These are phyloP conservation scores for Aspergillus diversus DNA, from an alignment of 495 filamentous ascomycete genomes.

Conservation along the genomic window DNA sequence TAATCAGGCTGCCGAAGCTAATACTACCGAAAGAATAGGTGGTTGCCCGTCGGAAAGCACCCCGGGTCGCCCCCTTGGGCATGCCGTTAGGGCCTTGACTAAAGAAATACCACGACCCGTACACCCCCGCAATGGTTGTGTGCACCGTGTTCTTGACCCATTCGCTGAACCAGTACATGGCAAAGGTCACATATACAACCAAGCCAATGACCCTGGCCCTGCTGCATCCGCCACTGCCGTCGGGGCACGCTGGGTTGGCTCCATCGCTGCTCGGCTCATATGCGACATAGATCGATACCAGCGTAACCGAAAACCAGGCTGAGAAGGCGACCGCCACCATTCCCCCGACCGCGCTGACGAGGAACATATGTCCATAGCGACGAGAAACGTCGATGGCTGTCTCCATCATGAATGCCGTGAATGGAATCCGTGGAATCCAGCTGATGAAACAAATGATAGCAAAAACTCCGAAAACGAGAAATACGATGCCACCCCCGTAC, in stretches of 20 bases:
- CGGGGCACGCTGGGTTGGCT: conserved; percentile 64
- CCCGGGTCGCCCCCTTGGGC: conserved; percentile 75
- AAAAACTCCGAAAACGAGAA: conserved; percentile 79
- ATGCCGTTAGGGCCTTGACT: conserved; percentile 61
- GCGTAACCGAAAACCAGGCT: conserved; percentile 64
- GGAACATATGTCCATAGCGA: conserved; percentile 80
- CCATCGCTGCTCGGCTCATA: conserved; percentile 62
- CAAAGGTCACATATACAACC: conserved; percentile 85
- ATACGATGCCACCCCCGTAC: conserved; percentile 83
- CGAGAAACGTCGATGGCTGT: conserved; percentile 86
- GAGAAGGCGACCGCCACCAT: conserved; percentile 72
- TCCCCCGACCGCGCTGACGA: conserved; percentile 81
- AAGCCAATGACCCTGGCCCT: conserved; percentile 79
- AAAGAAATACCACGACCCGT: conserved; percentile 92
- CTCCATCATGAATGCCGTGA: conserved; percentile 87
- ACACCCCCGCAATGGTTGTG: conserved; percentile 83
- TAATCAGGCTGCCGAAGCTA: conserved; percentile 78
- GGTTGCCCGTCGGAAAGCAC: conserved; percentile 70
- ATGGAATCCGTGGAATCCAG: conserved; percentile 88
- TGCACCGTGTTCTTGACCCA: conserved; percentile 93
- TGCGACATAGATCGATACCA: conserved; percentile 74
- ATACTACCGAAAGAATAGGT: conserved; percentile 94
- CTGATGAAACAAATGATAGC: conserved; percentile 77
- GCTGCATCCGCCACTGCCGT: conserved; percentile 69
- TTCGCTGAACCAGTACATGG: conserved; percentile 89